phyloP scores from a whole-genome alignment of 768 basidiomycete species.

The Thelephora ganbajun region DNA sequence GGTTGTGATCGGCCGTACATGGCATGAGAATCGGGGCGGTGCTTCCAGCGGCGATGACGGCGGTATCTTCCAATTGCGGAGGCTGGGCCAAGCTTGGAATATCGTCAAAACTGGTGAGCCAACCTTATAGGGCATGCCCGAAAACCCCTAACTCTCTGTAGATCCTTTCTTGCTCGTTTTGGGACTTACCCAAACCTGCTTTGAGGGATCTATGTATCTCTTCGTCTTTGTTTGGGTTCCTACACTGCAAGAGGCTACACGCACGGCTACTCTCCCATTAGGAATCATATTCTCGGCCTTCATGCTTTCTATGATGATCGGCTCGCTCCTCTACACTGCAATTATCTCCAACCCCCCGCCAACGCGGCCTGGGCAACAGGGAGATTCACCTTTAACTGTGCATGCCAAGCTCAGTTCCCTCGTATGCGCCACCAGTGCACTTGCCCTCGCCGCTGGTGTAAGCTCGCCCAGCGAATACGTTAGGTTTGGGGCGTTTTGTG shows the following conservation, averaged over 20 bases:
- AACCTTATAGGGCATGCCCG: background rate
- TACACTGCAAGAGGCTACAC: slow-evolving; percentile 48
- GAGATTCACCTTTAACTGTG: slow-evolving; percentile 33
- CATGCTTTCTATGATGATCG: slow-evolving; percentile 77
- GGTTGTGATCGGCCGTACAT: slow-evolving; percentile 39
- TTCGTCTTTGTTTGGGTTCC: slow-evolving; percentile 82
- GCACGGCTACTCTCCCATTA: slow-evolving; percentile 36
- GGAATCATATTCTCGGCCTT: slow-evolving; percentile 73
- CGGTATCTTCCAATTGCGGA: slow-evolving; percentile 36
- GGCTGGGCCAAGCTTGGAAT: slow-evolving; percentile 40
- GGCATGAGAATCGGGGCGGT: slow-evolving; percentile 61
- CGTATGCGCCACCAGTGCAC: slow-evolving; percentile 43
- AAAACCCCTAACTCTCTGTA: slow-evolving; percentile 12
- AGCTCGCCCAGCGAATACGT: slow-evolving; percentile 27
- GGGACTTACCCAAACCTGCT: slow-evolving; percentile 65
- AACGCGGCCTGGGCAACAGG: slow-evolving; percentile 1
- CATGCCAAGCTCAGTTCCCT: slow-evolving; percentile 56
- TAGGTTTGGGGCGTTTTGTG: slow-evolving; percentile 63
- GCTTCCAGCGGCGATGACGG: slow-evolving; percentile 8
- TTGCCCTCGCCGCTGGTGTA: slow-evolving; percentile 40
- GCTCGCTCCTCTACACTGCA: slow-evolving; percentile 53
- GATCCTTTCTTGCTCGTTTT: slow-evolving; percentile 50
- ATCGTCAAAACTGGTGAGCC: slow-evolving; percentile 38
- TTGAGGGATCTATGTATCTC: slow-evolving; percentile 77
- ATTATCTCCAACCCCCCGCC: slow-evolving; percentile 18